These are phyloP conservation scores for Claviceps quebecensis DNA, from an alignment of 2,329 filamentous ascomycete species.

Conservation along the genomic window DNA sequence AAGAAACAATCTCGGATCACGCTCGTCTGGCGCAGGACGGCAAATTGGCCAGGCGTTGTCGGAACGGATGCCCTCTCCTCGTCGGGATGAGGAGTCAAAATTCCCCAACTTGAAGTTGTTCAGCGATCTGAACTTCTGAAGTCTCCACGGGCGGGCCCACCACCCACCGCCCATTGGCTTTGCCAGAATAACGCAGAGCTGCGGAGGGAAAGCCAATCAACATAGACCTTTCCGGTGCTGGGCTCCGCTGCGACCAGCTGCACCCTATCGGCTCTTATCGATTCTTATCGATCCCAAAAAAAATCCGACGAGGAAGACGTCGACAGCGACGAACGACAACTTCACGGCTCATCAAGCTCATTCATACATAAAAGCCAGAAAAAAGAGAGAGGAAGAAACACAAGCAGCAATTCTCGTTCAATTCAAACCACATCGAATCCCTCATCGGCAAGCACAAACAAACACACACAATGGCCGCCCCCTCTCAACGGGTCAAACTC, in stretches of 20 bases:
- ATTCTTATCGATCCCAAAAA: neutral
- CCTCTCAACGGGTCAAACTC: conserved; percentile 32
- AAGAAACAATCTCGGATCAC: neutral
- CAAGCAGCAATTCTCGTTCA: neutral
- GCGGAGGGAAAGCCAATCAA: too few relatives aligned
- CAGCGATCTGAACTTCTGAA: too few relatives aligned
- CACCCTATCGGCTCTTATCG: neutral
- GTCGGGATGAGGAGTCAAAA: neutral
- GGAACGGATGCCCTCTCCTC: neutral
- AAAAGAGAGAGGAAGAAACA: neutral
- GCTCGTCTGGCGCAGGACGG: too few relatives aligned
- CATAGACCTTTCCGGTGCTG: neutral
- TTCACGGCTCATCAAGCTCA: too few relatives aligned
- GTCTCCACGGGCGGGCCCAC: too few relatives aligned
- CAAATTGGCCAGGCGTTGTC: too few relatives aligned
- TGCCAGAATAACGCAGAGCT: neutral
- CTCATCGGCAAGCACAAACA: neutral
- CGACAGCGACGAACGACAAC: too few relatives aligned
- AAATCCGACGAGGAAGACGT: neutral
- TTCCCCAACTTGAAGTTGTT: too few relatives aligned
- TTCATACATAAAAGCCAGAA: neutral
- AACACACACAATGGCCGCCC: conserved; percentile 19
- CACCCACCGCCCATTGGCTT: conserved; percentile 3
- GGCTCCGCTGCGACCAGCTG: too few relatives aligned
- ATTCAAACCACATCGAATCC: neutral